phyloP scores from a whole-genome alignment of 1,139 yeast genomes.

The Starmera stellimalicola region DNA sequence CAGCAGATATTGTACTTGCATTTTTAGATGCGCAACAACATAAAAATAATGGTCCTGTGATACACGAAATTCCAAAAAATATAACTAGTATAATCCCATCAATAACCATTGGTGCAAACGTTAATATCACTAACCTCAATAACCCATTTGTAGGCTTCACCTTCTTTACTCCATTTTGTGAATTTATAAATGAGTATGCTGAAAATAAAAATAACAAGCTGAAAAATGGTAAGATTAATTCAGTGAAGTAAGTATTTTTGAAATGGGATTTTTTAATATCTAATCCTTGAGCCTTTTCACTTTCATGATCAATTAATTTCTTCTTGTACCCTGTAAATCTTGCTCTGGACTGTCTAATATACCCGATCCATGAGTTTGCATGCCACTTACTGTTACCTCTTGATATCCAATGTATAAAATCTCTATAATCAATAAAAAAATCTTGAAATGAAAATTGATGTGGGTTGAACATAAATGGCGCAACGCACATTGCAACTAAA shows the following conservation, averaged over 20 bases:
- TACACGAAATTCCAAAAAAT: constrained; percentile 37
- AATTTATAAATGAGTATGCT: constrained; percentile 61
- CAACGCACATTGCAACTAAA: constrained; percentile 56
- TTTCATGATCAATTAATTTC: constrained; percentile 24
- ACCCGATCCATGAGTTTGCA: constrained; percentile 52
- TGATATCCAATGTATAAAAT: constrained; percentile 57
- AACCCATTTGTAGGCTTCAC: constrained; percentile 44
- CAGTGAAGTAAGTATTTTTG: constrained; percentile 41
- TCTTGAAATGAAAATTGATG: constrained; percentile 69
- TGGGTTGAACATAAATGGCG: constrained; percentile 80
- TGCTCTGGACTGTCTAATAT: constrained; percentile 43
- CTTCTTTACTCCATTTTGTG: constrained; percentile 53
- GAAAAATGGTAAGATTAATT: constrained; percentile 40
- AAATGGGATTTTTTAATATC: constrained; percentile 34
- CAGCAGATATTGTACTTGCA: constrained; percentile 32
- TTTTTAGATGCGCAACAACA: constrained; percentile 30
- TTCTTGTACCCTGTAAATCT: constrained; percentile 60
- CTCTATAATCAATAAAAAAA: constrained; percentile 65
- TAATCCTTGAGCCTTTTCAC: constrained; percentile 19
- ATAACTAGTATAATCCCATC: constrained; percentile 35
- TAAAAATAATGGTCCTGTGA: constrained; percentile 35
- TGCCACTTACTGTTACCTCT: constrained; percentile 49
- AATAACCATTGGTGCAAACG: constrained; percentile 42
- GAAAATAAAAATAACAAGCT: constrained; percentile 34
- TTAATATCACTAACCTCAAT: constrained; percentile 39